phyloP scores from a whole-genome alignment of 148 eudicot genomes.

The Drosera capensis region DNA sequence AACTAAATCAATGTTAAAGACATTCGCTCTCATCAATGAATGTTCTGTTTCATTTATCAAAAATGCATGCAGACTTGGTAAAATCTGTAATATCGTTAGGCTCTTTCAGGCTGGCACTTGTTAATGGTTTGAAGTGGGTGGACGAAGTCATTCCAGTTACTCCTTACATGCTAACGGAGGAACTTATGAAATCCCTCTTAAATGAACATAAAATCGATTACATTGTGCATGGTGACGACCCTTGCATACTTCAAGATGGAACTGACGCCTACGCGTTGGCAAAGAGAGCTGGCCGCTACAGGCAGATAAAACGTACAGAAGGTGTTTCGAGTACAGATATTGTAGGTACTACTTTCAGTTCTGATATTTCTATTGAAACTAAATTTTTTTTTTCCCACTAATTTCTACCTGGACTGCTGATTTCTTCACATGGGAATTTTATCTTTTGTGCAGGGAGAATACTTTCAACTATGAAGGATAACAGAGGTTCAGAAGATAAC shows the following conservation, averaged over 20 bases:
- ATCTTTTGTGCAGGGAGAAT: conserved; percentile 54
- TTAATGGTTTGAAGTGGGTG: conserved; percentile 97
- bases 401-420: not conserved
- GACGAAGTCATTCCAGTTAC: conserved; percentile 82
- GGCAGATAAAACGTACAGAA: conserved; percentile 96
- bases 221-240: conserved; percentile 95
- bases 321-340: conserved; percentile 98
- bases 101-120: conserved; percentile 61
- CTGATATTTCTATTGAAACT: not conserved
- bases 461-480: conserved; percentile 38
- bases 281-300: conserved; percentile 83
- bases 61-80: not conserved
- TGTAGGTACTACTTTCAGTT: conserved; percentile 57
- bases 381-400: not conserved
- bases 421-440: not conserved
- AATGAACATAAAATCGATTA: conserved; percentile 79
- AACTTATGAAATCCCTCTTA: conserved; percentile 80
- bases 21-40: not conserved
- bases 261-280: conserved; percentile 91
- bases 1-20: too few species aligned
- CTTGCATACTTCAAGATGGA: conserved; percentile 96
- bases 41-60: not conserved
- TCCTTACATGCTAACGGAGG: conserved; percentile 87
- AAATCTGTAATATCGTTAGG: not conserved
- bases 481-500: conserved; percentile 12